These are phyloP conservation scores for Microbotryum lychnidis-dioicae DNA, from an alignment of 1,284 basidiomycete genomes.

Conservation along the genomic window DNA sequence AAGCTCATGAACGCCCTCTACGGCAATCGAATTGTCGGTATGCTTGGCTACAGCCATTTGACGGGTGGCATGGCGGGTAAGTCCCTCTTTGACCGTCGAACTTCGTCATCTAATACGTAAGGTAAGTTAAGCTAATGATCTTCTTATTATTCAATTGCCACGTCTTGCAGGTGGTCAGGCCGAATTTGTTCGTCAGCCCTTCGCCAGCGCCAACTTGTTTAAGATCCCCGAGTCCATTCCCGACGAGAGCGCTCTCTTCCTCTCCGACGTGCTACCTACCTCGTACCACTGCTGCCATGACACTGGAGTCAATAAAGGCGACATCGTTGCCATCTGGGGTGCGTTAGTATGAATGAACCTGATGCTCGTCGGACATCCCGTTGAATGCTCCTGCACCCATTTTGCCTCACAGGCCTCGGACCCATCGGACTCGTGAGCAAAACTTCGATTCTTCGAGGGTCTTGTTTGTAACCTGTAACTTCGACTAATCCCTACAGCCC, in stretches of 20 bases:
- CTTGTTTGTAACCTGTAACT: too few relatives aligned
- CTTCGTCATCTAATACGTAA: too few relatives aligned
- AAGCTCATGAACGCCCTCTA: constrained; percentile 56
- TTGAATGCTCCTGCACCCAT: neutral
- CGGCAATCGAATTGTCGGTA: constrained; percentile 59
- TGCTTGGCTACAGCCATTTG: constrained; percentile 55
- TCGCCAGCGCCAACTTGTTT: constrained; percentile 61
- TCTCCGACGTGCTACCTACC: constrained; percentile 32
- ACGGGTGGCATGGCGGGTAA: constrained; percentile 54
- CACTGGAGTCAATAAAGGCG: constrained; percentile 57
- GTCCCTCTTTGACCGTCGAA: too few relatives aligned
- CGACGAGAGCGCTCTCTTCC: constrained; percentile 49
- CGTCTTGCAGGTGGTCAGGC: constrained; percentile 48
- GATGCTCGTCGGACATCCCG: neutral
- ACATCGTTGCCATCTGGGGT: constrained; percentile 59
- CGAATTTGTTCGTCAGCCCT: constrained; percentile 47
- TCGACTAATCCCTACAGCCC: too few relatives aligned
- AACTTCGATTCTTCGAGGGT: neutral
- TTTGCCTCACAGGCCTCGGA: constrained; percentile 48
- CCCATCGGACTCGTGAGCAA: constrained; percentile 49
- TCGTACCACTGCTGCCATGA: constrained; percentile 66
- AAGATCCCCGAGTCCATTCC: constrained; percentile 57
- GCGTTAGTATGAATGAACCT: constrained; percentile 5
- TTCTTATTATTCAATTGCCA: too few relatives aligned
- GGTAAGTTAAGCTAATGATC: too few relatives aligned